phyloP scores from a whole-genome alignment of 2,329 filamentous ascomycete genomes.

The Fusarium sp. region DNA sequence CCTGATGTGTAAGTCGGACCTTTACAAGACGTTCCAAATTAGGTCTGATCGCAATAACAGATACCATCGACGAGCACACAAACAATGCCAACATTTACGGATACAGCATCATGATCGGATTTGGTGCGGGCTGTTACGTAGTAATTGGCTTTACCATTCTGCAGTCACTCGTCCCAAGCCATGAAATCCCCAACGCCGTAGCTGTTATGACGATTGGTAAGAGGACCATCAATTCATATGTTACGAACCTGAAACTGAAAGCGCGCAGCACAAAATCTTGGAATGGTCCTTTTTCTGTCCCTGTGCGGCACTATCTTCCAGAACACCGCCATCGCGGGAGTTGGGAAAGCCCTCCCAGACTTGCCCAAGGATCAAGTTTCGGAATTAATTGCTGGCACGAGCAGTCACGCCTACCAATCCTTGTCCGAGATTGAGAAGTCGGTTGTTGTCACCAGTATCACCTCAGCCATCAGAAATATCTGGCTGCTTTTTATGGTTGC shows the following conservation, averaged over 20 bases:
- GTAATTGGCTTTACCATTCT: neutral
- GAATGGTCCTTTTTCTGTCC: neutral
- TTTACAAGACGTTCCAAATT: rapidly evolving
- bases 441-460: neutral
- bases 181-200: neutral
- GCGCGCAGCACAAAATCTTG: neutral
- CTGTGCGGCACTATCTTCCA: conserved; percentile 3
- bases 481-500: neutral
- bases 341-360: neutral
- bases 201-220: neutral
- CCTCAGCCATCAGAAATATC: neutral
- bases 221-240: rapidly evolving
- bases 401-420: neutral
- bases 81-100: neutral
- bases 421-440: neutral
- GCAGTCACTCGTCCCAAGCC: neutral
- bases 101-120: neutral
- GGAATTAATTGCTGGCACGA: neutral
- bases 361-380: neutral
- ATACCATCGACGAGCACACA: neutral
- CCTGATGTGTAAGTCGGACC: neutral
- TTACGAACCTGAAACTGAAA: too few relatives aligned
- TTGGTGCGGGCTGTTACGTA: neutral
- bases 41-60: neutral
- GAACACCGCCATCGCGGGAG: neutral